These are phyloP conservation scores for Trichoderma sp. DNA, from an alignment of 2,329 filamentous ascomycete genomes.

Conservation along the genomic window DNA sequence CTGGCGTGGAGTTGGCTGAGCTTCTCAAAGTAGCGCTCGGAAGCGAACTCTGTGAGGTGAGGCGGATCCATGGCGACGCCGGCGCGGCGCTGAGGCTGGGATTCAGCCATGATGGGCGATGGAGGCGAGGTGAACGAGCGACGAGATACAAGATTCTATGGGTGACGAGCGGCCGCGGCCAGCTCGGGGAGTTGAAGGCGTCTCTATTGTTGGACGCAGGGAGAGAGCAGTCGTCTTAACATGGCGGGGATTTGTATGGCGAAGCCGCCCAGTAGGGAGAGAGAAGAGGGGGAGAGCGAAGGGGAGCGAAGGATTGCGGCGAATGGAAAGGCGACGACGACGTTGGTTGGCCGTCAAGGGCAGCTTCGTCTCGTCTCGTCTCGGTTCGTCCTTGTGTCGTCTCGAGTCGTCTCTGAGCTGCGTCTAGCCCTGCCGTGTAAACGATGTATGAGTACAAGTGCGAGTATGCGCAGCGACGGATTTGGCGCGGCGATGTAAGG, in stretches of 20 bases:
- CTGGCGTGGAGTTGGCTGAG: constrained; percentile 51
- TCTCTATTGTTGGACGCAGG: constrained; percentile 34
- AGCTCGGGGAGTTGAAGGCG: constrained; percentile 29
- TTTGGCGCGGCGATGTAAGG: neutral
- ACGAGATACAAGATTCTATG: constrained; percentile 12
- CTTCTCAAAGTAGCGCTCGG: constrained; percentile 62
- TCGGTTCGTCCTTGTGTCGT: neutral
- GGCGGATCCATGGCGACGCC: constrained; percentile 54
- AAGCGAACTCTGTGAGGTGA: constrained; percentile 65
- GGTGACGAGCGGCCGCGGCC: constrained; percentile 28
- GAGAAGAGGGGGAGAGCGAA: neutral
- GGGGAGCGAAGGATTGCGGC: neutral
- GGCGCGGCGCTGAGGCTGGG: constrained; percentile 26
- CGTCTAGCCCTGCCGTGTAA: neutral
- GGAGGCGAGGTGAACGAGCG: constrained; percentile 25
- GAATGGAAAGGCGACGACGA: neutral
- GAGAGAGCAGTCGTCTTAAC: constrained; percentile 28
- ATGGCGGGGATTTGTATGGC: constrained; percentile 27
- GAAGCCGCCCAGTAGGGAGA: constrained; percentile 8
- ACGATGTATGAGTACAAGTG: neutral
- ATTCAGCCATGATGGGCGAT: constrained; percentile 33
- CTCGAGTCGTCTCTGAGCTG: neutral
- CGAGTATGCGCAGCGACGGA: neutral
- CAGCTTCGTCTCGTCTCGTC: constrained; percentile 9
- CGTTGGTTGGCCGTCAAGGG: neutral